A percentile compares a stretch with the other conserved stretches of the same genome.
Conservation (phyloP, 2,329 filamentous ascomycete species). For the Penicillium sp. region DNA sequence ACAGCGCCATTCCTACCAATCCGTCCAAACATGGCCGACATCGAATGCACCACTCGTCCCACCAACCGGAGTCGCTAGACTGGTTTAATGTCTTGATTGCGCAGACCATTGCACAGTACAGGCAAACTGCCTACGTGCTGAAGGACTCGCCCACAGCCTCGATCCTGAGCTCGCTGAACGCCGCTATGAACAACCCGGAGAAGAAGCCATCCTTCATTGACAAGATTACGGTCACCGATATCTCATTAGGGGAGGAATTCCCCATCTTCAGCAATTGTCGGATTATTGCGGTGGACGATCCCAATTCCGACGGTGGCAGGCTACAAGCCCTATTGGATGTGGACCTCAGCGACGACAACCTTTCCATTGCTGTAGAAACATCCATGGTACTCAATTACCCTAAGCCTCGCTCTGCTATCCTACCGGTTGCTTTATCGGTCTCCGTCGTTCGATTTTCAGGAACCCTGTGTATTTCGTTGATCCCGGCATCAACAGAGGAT, state of each 20-base stretch:
- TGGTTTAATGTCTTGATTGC: constrained; percentile 99
- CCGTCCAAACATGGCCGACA: constrained; percentile 44
- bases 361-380: constrained; percentile 92
- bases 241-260: constrained; percentile 93
- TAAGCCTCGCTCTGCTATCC: constrained; percentile 80
- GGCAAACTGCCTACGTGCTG: constrained; percentile 87
- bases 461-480: constrained; percentile 89
- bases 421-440: constrained; percentile 89
- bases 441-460: constrained; percentile 93
- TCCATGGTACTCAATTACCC: constrained; percentile 94
- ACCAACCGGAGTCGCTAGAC: constrained; percentile 94
- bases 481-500: constrained; percentile 60
- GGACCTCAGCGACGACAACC: constrained; percentile 85
- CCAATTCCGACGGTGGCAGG: constrained; percentile 65
- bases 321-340: constrained; percentile 96
- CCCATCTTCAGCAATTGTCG: constrained; percentile 98
- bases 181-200: constrained; percentile 80
- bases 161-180: constrained; percentile 80
- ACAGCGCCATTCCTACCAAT: constrained; percentile 62
- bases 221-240: constrained; percentile 89
- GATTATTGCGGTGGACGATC: constrained; percentile 75
- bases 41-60: constrained; percentile 62
- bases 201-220: constrained; percentile 91
- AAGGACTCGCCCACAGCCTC: constrained; percentile 57
- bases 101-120: constrained; percentile 93